phyloP scores from a whole-genome alignment of 371 early-diverging fungal genomes.

The Lichtheimia ramosa region DNA sequence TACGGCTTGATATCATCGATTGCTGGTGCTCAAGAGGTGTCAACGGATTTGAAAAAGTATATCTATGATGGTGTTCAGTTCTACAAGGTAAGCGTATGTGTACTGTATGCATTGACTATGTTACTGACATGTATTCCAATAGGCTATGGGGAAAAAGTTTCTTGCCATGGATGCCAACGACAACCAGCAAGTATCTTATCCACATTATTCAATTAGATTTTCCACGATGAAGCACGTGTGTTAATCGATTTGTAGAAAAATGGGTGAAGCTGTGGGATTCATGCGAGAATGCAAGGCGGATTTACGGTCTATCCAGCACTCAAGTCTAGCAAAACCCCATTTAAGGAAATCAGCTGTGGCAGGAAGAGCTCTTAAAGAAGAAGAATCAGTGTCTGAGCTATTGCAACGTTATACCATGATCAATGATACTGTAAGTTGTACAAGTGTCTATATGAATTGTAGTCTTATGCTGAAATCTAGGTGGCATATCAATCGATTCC shows the following conservation, averaged over 20 bases:
- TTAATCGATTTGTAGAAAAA: slow-evolving; percentile 35
- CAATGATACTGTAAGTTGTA: slow-evolving; percentile 55
- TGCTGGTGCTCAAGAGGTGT: slow-evolving; percentile 53
- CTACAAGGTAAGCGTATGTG: slow-evolving; percentile 36
- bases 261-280: slow-evolving; percentile 65
- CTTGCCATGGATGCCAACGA: slow-evolving; percentile 66
- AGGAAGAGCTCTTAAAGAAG: slow-evolving; percentile 53
- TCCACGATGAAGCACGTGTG: background rate
- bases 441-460: no score
- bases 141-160: slow-evolving; percentile 62
- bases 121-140: background rate
- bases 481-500: slow-evolving; percentile 56
- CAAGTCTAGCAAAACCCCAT: slow-evolving; percentile 47
- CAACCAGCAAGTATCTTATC: slow-evolving; percentile 50
- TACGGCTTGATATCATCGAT: slow-evolving; percentile 61
- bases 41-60: slow-evolving; percentile 57
- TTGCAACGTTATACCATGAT: slow-evolving; percentile 48
- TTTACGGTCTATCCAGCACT: slow-evolving; percentile 50
- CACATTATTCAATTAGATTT: background rate
- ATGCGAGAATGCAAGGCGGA: slow-evolving; percentile 55
- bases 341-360: slow-evolving; percentile 46
- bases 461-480: slow-evolving; percentile 23
- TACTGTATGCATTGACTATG: background rate
- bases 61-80: slow-evolving; percentile 55
- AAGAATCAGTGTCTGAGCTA: slow-evolving; percentile 48